Percentiles rank a stretch among this genome's conserved stretches.
Conservation (phyloP, 2,329 filamentous ascomycete species). For the Parastagonospora avenae region DNA sequence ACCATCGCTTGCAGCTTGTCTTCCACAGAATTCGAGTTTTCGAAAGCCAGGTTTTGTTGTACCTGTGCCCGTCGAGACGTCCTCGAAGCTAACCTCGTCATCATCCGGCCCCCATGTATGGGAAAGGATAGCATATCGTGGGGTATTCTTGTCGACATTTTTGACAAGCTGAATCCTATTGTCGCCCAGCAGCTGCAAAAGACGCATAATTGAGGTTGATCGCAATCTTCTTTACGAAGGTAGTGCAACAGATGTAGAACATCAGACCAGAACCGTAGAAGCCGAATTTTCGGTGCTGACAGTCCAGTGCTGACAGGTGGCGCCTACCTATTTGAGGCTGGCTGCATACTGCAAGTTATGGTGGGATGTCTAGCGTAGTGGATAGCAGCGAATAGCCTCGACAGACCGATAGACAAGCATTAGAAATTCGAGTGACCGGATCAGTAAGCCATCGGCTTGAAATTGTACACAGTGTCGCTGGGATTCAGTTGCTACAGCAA, state of each 20-base stretch:
- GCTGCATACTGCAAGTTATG: no score
- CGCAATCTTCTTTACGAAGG: not conserved
- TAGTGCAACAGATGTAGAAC: not conserved
- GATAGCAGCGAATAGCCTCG: no score
- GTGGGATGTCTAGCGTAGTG: no score
- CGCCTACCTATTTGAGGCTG: no score
- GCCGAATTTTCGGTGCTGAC: no score
- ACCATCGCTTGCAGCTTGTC: slow-evolving; percentile 3
- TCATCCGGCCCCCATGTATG: slow-evolving; percentile 3
- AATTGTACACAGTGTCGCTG: no score
- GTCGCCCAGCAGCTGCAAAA: slow-evolving; percentile 2
- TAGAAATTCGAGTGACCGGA: no score
- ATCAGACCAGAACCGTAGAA: no score
- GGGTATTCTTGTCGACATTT: slow-evolving; percentile 1
- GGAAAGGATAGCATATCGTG: slow-evolving; percentile 3
- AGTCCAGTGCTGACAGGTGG: no score
- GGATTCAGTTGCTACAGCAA: no score
- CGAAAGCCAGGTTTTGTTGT: slow-evolving; percentile 2
- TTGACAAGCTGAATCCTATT: slow-evolving; percentile 3
- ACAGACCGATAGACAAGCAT: no score
- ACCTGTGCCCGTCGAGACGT: slow-evolving; percentile 1
- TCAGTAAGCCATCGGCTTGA: no score
- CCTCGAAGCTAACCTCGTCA: slow-evolving; percentile 2
- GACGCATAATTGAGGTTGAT: slow-evolving; percentile 3
- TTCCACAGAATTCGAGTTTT: slow-evolving; percentile 4